Conservation (phyloP, 257 asterid genomes). For the Buddleja alternifolia region DNA sequence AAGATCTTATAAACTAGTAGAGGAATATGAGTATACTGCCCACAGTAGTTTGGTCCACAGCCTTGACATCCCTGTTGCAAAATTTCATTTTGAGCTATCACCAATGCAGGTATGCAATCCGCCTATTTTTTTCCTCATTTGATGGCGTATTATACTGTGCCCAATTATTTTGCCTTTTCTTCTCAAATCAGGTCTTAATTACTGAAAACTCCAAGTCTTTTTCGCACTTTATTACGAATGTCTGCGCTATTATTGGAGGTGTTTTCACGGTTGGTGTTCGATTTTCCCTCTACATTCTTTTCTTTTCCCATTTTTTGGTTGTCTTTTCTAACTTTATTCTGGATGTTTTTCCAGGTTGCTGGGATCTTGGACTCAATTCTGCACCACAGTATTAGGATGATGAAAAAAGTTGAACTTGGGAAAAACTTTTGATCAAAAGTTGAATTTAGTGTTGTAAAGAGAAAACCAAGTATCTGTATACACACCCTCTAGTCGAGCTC, state of each 20-base stretch:
- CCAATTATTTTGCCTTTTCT: conserved; percentile 22
- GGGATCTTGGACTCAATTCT: conserved; percentile 84
- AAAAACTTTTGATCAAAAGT: conserved; percentile 60
- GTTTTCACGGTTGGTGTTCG: conserved; percentile 77
- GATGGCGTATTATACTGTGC: neutral
- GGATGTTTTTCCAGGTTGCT: conserved; percentile 72
- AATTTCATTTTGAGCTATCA: conserved; percentile 85
- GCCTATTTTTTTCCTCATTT: neutral
- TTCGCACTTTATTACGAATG: conserved; percentile 77
- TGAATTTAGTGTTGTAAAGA: conserved; percentile 27
- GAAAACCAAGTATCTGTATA: conserved; percentile 19
- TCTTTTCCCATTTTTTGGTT: conserved; percentile 19
- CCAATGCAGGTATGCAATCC: conserved; percentile 82
- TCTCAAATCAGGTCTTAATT: conserved; percentile 57
- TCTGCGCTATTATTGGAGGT: conserved; percentile 94
- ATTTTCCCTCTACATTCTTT: neutral
- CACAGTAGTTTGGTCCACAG: conserved; percentile 93
- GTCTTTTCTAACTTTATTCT: conserved; percentile 43
- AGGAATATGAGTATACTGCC: conserved; percentile 93
- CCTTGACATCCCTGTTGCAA: conserved; percentile 74
- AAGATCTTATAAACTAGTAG: conserved; percentile 74
- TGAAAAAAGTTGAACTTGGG: conserved; percentile 88
- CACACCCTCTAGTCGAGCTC: conserved; percentile 26
- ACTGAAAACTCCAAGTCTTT: conserved; percentile 80
- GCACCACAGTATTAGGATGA: conserved; percentile 67